These are phyloP conservation scores for Auricularia heimuer DNA, from an alignment of 768 basidiomycete species.

Conservation along the genomic window DNA sequence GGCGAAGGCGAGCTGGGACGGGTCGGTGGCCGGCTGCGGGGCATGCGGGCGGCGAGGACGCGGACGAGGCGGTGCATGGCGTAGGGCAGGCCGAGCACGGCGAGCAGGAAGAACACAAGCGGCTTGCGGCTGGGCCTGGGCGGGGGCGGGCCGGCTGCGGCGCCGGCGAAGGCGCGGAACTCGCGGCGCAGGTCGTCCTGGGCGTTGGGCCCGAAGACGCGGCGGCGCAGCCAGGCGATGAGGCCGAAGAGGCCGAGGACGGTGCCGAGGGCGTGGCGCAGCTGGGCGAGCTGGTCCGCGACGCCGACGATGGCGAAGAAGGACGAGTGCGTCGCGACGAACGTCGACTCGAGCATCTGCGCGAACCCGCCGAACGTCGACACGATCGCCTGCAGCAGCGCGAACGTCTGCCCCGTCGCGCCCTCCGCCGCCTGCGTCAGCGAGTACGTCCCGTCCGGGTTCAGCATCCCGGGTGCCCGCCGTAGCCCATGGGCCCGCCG, in stretches of 20 bases:
- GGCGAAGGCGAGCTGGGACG: slow-evolving; percentile 72
- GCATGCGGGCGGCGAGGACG: slow-evolving; percentile 57
- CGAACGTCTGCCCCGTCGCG: slow-evolving; percentile 87
- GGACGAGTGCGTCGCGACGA: slow-evolving; percentile 92
- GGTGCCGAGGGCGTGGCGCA: slow-evolving; percentile 87
- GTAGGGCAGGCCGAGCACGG: slow-evolving; percentile 87
- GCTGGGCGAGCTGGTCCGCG: slow-evolving; percentile 85
- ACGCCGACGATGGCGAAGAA: slow-evolving; percentile 97
- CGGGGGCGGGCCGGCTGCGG: slow-evolving; percentile 27
- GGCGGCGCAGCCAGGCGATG: slow-evolving; percentile 71
- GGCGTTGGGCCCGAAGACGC: slow-evolving; percentile 36
- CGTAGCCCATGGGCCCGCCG: slow-evolving; percentile 27
- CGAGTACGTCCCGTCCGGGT: slow-evolving; percentile 38
- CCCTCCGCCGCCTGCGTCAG: slow-evolving; percentile 83
- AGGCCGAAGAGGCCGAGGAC: slow-evolving; percentile 89
- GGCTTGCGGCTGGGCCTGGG: slow-evolving; percentile 71
- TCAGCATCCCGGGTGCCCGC: slow-evolving; percentile 30
- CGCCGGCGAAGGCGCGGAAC: slow-evolving; percentile 69
- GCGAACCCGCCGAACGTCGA: slow-evolving; percentile 91
- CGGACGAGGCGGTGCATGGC: slow-evolving; percentile 86
- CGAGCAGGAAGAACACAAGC: slow-evolving; percentile 84
- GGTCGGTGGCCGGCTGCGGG: slow-evolving; percentile 42
- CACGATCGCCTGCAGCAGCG: slow-evolving; percentile 88
- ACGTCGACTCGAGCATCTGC: slow-evolving; percentile 95
- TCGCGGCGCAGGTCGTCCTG: slow-evolving; percentile 43